Base-by-base conservation (phyloP, 495 filamentous ascomycete species). In the Letharia columbiana region DNA sequence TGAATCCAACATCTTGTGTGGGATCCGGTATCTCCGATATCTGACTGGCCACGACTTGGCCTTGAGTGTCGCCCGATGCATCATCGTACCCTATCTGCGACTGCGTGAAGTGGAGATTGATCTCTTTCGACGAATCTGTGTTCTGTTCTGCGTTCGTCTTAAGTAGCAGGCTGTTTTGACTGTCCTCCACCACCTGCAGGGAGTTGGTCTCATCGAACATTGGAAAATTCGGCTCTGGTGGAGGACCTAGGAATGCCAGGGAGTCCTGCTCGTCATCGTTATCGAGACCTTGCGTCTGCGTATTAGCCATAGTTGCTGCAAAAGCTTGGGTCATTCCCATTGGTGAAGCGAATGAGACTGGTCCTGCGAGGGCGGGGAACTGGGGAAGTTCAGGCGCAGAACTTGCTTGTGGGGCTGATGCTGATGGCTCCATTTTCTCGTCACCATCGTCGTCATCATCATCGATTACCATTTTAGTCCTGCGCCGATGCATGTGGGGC, bases 261-360 rank as follows among this genome's bases (percentile, higher is more conserved):
- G 80, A 79, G 56, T 79, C 81, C 60, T 80, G 74, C 39, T 78
- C 76, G 33, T 70, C 69, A 40, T 77, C 70, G 5, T 69, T 47
- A 5, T 63, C 41, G 42, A 56, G 41, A 49, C 37, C 28, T 62
- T 71, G 71, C 8, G 71, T 68, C 37, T 79, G 70, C 56, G 83
- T 85, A 42, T 89, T 84, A 60, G 87, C 89, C 83, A 97, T 87
- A 3, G 92, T 97, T 37, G 90, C 91, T n/a, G 89, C 88, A 74
- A 96, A 97, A 62, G 91, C 90, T 73, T 97, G 92, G 7, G 91
- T 96, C 60, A 96, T 80, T 52, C 91, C 90, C 64, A 96, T 83
- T 47, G 86, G 83, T 37, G 39, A 40, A 31, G 40, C 42, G 17
- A 49, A 18, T 12, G 50, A 35, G 33, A 60, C 23, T 13, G 20